Evolutionary conservation across 441 rosid species (phyloP), one percentile per base, ranked within the genome.

Genomic region (Erodium moschatum): DNA sequence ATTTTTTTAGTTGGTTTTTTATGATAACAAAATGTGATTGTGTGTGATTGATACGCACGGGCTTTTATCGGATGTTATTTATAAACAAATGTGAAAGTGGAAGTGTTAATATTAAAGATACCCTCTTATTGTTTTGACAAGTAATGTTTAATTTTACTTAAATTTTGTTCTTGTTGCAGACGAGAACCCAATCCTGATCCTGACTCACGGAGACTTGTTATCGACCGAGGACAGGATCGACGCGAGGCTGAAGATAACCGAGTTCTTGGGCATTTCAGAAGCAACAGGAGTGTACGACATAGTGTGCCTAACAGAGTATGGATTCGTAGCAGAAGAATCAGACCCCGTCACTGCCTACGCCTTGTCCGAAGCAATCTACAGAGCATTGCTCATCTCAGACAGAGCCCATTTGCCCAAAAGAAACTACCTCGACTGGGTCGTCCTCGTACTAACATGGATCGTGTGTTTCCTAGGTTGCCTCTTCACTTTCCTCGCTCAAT

Each of bases 201-300:
- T 87, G 67, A 85, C 91, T 15, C 91, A 85, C 9, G 91, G 91
- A 0, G 91, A 87, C 65, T 21, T 80, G 71, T 61, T 87, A 67
- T 61, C 84, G 2, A 50, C 79, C 0, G 89, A 85, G 69, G 87
- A 83, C 65, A 73, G 91, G 70, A 77, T 85, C 0, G 84, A 79
- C 11, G 81, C 70, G 66, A 76, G 91, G 74, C 73, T 85, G 56
- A 81, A 75, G 69, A 69, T 85, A 68, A 84, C 85, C 10, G 81
- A 80, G 72, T 19, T 56, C 19, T 70, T 87, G 6, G 81, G 78
- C 7, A 69, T 80, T 63, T 70, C 84, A 0, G 86, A 71, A 79
- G 76, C 74, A 0, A 81, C 76, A 9, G 83, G 85, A 7, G 85
- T 78, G 1, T 85, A 80, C 33, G 87, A 85, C 76, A 66, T 83